These are phyloP conservation scores for Gomphus bonarii DNA, from an alignment of 1,284 basidiomycete genomes.

Conservation along the genomic window DNA sequence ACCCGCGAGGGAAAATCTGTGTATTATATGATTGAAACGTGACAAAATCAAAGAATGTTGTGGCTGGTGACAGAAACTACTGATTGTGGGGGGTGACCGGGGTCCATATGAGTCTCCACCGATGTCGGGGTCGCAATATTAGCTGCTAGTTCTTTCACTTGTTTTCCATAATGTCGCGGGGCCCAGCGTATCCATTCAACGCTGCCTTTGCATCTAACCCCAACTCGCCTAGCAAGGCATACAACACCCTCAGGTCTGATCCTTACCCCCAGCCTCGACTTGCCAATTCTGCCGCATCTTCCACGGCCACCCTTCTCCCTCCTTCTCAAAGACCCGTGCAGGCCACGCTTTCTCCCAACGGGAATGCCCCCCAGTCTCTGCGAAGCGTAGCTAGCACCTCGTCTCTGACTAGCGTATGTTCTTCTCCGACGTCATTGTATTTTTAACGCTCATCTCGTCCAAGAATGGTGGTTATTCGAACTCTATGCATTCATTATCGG, in stretches of 20 bases:
- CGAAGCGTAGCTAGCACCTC: conserved; percentile 2
- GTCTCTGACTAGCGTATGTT: background rate
- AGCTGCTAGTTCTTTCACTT: background rate
- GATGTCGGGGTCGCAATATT: background rate
- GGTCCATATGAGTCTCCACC: background rate
- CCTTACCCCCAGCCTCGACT: background rate
- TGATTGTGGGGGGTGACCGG: background rate
- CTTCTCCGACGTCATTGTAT: background rate
- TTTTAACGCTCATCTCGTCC: background rate
- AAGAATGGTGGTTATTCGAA: background rate
- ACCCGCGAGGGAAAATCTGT: no score
- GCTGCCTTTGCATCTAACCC: conserved; percentile 64
- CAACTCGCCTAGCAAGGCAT: conserved; percentile 25
- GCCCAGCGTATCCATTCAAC: conserved; percentile 22
- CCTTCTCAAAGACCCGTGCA: conserved; percentile 1
- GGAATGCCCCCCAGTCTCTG: background rate
- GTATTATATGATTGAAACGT: no score
- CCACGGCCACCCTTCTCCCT: conserved; percentile 1
- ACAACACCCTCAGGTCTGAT: background rate
- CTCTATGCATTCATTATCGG: conserved; percentile 8
- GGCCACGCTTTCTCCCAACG: conserved; percentile 1
- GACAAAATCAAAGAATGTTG: background rate
- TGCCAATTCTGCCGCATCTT: conserved; percentile 1
- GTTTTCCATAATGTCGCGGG: conserved; percentile 9
- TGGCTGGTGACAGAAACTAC: background rate